Base-by-base conservation (phyloP, 2,329 filamentous ascomycete genomes). In the Fusarium poae region DNA sequence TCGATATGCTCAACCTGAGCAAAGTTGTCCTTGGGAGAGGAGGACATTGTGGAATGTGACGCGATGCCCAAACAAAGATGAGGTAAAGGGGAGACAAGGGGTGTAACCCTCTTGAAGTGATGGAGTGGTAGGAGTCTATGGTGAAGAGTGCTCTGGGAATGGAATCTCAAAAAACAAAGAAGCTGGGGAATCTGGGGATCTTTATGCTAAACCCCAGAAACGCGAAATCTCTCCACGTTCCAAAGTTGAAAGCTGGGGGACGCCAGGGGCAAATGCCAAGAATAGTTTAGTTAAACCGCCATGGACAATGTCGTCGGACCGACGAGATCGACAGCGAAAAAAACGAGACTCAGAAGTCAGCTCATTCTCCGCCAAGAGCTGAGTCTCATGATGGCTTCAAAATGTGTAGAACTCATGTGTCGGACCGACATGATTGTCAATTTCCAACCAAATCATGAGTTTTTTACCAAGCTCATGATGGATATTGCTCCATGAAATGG, bases 181-280 rank as follows among this genome's bases (percentile, higher is more conserved):
- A 62, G 25, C 34, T 40, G 57, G 45, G 40, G 57, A 62, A 62
- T 55, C 59, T n/a, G 59, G 59, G 59, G 59, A 55, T 46, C 30
- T 23, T 62, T 62, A 61, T 61, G 46, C 57, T 62, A 55, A 55
- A 39, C 59, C 60, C 59, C 57, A 46, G 57, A 62, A 43, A 55
- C 48, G 11, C n/a, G 8, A 44, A 8, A 20, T 55, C 57, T 42
- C 59, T 35, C 59, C 57, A 62, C 57, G 48, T 46, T 53, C 39
- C 15, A 18, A 20, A 16, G 25, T 30, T 29, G 11, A 39, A 34
- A 29, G 39, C 58, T 32, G 37, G 57, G 20, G 21, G 48, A 27
- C 23, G 48, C 29, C 20, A 49, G 52, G 46, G 46, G 54, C 44
- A 40, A 57, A 23, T 29, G 45, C 34, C 40, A 39, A 55, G 46